A percentile compares a stretch with the other conserved stretches of the same genome.
These are phyloP conservation scores for Dactylonectria estremocensis DNA, from an alignment of 2,329 filamentous ascomycete species.

Conservation along the genomic window DNA sequence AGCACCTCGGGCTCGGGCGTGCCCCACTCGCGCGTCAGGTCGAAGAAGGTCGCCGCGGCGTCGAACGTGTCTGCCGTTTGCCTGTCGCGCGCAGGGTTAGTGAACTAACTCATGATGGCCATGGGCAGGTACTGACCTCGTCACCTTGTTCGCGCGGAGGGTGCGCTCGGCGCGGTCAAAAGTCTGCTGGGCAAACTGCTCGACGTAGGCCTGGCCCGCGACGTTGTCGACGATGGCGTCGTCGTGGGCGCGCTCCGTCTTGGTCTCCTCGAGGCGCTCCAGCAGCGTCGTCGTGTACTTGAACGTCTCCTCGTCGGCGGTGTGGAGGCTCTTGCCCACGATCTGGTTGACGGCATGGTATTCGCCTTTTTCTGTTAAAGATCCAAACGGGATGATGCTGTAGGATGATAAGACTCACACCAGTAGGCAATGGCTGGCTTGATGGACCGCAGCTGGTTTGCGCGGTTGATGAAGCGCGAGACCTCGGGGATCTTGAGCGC, in stretches of 20 bases:
- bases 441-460: slow-evolving; percentile 84
- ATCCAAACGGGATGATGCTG: no score
- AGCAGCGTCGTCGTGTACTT: slow-evolving; percentile 87
- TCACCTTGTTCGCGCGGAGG: slow-evolving; percentile 86
- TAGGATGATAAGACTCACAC: slow-evolving; percentile 73
- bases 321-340: slow-evolving; percentile 84
- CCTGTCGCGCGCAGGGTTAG: slow-evolving; percentile 59
- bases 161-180: slow-evolving; percentile 88
- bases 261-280: slow-evolving; percentile 84
- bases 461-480: slow-evolving; percentile 86
- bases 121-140: slow-evolving; percentile 68
- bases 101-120: no score
- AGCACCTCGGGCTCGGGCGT: slow-evolving; percentile 80
- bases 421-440: slow-evolving; percentile 95
- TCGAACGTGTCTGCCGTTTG: slow-evolving; percentile 96
- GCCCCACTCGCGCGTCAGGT: slow-evolving; percentile 89
- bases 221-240: slow-evolving; percentile 89
- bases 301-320: slow-evolving; percentile 82
- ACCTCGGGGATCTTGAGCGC: slow-evolving; percentile 84
- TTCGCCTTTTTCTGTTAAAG: slow-evolving; percentile 58
- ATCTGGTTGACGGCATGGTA: slow-evolving; percentile 97
- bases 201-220: slow-evolving; percentile 91
- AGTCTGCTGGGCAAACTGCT: slow-evolving; percentile 92
- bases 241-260: slow-evolving; percentile 78
- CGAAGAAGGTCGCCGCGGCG: slow-evolving; percentile 92